Evolutionary conservation across 208 protist genomes (phyloP).

Genomic region (Leishmania arabica): DNA sequence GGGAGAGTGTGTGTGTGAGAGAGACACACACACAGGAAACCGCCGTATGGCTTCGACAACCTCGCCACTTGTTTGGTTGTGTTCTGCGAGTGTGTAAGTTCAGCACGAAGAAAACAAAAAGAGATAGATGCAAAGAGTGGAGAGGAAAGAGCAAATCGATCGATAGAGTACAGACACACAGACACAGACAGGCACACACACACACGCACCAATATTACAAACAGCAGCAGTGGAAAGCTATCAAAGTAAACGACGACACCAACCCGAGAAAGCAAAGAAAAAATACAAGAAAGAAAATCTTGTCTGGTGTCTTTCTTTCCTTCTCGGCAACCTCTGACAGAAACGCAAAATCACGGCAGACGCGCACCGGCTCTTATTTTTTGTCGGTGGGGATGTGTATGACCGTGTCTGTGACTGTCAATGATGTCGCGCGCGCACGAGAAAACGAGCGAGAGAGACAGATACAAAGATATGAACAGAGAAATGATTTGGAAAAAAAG

Average conservation of each 20-base stretch:
- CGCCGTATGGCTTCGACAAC: background rate
- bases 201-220: background rate
- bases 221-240: background rate
- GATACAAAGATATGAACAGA: background rate
- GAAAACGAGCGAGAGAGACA: background rate
- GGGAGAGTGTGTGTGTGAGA: background rate
- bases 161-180: background rate
- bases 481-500: background rate
- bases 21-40: background rate
- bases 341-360: background rate
- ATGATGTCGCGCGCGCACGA: background rate
- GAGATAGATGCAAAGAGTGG: background rate
- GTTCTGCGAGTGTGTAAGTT: background rate
- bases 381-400: background rate
- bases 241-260: background rate
- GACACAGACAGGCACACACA: background rate
- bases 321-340: background rate
- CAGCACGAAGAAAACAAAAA: background rate
- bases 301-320: background rate
- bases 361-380: background rate
- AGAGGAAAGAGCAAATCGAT: background rate
- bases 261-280: background rate
- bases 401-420: background rate
- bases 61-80: background rate
- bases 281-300: background rate